Evolutionary conservation across 1,139 yeast genomes (phyloP).

Genomic region (Sporopachydermia cereana): DNA sequence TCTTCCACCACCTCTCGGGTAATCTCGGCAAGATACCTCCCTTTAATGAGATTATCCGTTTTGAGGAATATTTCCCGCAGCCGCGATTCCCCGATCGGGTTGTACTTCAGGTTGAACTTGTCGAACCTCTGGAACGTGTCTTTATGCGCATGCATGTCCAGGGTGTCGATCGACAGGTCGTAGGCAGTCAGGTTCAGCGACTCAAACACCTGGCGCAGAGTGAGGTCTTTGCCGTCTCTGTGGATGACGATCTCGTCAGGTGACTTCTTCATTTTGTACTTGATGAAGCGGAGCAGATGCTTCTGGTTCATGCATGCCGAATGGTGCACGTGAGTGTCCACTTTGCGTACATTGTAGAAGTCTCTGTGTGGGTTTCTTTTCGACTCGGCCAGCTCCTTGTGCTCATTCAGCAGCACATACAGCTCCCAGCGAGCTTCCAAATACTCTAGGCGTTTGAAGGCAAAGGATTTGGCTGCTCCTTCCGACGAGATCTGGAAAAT

Average conservation of each 20-base stretch:
- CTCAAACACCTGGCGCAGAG: conserved; percentile 77
- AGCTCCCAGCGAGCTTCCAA: conserved; percentile 95
- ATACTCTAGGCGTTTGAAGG: conserved; percentile 85
- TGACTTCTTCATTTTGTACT: conserved; percentile 70
- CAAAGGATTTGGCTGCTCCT: conserved; percentile 97
- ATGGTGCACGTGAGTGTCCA: conserved; percentile 97
- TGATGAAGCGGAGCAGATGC: conserved; percentile 86
- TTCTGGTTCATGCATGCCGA: conserved; percentile 99
- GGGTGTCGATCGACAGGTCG: conserved; percentile 88
- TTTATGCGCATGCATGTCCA: conserved; percentile 98
- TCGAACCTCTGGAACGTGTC: conserved; percentile 97
- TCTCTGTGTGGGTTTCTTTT: conserved; percentile 86
- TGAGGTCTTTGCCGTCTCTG: conserved; percentile 87
- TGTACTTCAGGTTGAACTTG: conserved; percentile 92
- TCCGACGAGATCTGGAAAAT: conserved; percentile 69
- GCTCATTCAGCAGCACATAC: conserved; percentile 77
- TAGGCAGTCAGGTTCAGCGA: conserved; percentile 87
- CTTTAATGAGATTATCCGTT: conserved; percentile 86
- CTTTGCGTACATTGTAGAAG: conserved; percentile 95
- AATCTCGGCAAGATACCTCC: conserved; percentile 82
- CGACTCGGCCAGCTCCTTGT: conserved; percentile 83
- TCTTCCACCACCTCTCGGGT: conserved; percentile 88
- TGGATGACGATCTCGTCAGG: conserved; percentile 85
- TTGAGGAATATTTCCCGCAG: conserved; percentile 89
- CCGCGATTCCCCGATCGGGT: conserved; percentile 97